Evolutionary conservation across 1,284 basidiomycete genomes (phyloP).

Genomic region (Trichosporon asahii): DNA sequence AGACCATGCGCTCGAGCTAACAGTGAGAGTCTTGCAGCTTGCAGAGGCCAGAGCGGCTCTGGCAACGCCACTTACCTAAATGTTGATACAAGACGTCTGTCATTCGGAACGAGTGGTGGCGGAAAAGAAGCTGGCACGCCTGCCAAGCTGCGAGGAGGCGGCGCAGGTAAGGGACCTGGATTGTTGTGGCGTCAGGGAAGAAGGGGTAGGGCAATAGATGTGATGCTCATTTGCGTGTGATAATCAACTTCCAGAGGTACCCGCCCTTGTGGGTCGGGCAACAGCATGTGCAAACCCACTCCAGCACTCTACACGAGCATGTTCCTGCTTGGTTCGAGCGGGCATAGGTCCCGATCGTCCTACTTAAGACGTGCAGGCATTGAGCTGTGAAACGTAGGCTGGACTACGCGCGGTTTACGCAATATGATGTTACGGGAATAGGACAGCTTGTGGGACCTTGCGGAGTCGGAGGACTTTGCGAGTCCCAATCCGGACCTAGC

Average conservation of each 20-base stretch:
- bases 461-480: too few species aligned
- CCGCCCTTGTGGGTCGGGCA: neutral
- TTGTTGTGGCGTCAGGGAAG: neutral
- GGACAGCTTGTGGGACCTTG: neutral
- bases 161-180: neutral
- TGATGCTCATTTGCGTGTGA: neutral
- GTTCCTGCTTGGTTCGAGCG: neutral
- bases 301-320: neutral
- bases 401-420: too few species aligned
- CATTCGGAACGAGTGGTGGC: neutral
- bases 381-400: too few species aligned
- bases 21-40: too few species aligned
- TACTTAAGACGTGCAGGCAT: neutral
- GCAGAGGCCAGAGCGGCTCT: neutral
- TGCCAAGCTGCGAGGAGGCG: neutral
- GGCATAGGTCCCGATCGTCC: neutral
- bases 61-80: neutral
- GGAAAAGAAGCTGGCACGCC: neutral
- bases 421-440: neutral
- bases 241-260: slow-evolving; percentile 1
- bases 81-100: neutral
- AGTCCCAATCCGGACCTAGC: too few species aligned
- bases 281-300: neutral
- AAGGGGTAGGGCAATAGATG: neutral
- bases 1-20: neutral